phyloP scores from a whole-genome alignment of 495 filamentous ascomycete species.

The Peziza echinospora region DNA sequence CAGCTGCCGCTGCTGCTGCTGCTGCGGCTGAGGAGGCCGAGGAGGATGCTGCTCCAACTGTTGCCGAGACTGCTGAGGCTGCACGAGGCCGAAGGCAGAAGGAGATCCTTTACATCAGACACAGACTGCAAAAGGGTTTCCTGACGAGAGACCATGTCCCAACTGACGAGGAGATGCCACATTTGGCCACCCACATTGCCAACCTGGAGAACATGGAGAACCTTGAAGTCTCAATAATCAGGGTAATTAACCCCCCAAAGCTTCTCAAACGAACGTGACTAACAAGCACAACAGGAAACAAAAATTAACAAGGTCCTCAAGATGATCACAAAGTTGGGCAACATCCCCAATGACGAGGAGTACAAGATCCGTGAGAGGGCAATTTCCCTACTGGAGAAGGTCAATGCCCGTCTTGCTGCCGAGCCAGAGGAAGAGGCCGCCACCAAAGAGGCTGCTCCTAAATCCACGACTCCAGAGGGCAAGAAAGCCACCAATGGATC shows the following conservation, averaged over 20 bases:
- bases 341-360: constrained; percentile 67
- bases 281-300: constrained; percentile 25
- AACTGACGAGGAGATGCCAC: constrained; percentile 70
- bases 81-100: constrained; percentile 33
- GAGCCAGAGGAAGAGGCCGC: constrained; percentile 24
- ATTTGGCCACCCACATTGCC: constrained; percentile 55
- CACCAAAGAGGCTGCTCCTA: constrained; percentile 22
- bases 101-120: constrained; percentile 61
- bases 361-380: constrained; percentile 66
- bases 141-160: constrained; percentile 59
- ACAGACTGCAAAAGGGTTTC: constrained; percentile 80
- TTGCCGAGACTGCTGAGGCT: constrained; percentile 30
- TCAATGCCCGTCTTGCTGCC: constrained; percentile 17
- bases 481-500: constrained; percentile 14
- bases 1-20: constrained; percentile 30
- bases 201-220: constrained; percentile 61
- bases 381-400: constrained; percentile 42
- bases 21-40: constrained; percentile 37
- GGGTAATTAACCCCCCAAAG: constrained; percentile 15
- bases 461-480: constrained; percentile 31
- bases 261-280: not conserved
- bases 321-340: constrained; percentile 60
- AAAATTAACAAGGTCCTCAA: constrained; percentile 93
- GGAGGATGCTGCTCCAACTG: constrained; percentile 26
- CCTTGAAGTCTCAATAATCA: constrained; percentile 68